phyloP scores from a whole-genome alignment of 2,329 filamentous ascomycete genomes.

The Ophiostoma piceae region DNA sequence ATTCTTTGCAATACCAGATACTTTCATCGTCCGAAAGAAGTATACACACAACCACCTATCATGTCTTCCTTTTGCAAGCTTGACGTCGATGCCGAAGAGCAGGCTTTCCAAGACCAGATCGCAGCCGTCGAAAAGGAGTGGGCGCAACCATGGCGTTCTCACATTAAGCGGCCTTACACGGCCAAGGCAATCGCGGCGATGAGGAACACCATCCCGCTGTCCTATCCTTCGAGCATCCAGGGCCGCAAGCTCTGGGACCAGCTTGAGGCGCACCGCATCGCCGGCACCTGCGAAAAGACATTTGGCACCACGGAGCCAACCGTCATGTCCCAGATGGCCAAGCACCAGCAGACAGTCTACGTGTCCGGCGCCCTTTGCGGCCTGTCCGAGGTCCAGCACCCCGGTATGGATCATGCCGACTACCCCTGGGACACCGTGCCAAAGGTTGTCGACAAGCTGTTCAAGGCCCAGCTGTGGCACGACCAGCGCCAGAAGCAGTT shows the following conservation, averaged over 20 bases:
- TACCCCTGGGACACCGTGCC: conserved; percentile 41
- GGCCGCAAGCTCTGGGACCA: conserved; percentile 36
- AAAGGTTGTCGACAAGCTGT: conserved; percentile 39
- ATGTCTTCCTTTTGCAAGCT: conserved; percentile 28
- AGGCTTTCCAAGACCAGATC: conserved; percentile 34
- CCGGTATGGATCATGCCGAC: conserved; percentile 40
- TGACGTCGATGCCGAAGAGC: conserved; percentile 31
- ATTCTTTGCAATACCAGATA: neutral
- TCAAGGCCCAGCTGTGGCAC: conserved; percentile 39
- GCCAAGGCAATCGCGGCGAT: conserved; percentile 36
- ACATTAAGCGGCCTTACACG: conserved; percentile 34
- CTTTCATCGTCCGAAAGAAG: neutral
- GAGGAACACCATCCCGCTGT: conserved; percentile 31
- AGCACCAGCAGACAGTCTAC: conserved; percentile 38
- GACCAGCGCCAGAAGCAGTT: conserved; percentile 39
- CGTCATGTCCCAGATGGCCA: conserved; percentile 36
- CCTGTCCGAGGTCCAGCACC: conserved; percentile 36
- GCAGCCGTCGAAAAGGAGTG: conserved; percentile 36
- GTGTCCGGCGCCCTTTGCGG: conserved; percentile 40
- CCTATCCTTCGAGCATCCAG: conserved; percentile 33
- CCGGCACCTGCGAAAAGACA: conserved; percentile 36
- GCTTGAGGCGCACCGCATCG: conserved; percentile 34
- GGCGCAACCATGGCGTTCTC: conserved; percentile 31
- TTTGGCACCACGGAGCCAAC: conserved; percentile 39
- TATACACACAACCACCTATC: neutral